Evolutionary conservation across 345 rosid genomes (phyloP).

Genomic region (Heritiera littoralis): DNA sequence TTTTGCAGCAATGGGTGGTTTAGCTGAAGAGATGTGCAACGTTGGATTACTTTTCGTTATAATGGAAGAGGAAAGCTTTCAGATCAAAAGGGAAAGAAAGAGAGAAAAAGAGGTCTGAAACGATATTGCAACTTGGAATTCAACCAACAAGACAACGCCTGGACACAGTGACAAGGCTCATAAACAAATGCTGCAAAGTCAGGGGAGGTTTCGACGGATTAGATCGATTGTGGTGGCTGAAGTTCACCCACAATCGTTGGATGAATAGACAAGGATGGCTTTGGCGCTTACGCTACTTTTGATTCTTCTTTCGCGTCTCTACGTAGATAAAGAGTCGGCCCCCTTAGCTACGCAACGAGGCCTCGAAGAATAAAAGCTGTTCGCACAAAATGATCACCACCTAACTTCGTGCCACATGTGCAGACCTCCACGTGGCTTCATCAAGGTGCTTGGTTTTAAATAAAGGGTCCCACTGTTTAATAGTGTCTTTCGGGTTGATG

Average conservation of each 20-base stretch:
- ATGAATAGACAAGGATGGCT: constrained; percentile 36
- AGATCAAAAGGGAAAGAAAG: background rate
- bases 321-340: constrained; percentile 28
- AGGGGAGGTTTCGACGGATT: constrained; percentile 23
- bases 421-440: constrained; percentile 7
- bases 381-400: constrained; percentile 18
- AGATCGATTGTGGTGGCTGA: constrained; percentile 44
- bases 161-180: constrained; percentile 29
- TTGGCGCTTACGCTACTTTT: constrained; percentile 52
- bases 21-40: background rate
- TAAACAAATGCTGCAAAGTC: constrained; percentile 29
- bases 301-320: constrained; percentile 32
- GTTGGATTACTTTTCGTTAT: background rate
- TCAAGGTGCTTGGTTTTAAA: background rate
- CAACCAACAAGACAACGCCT: constrained; percentile 39
- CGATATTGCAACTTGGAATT: constrained; percentile 40
- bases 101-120: background rate
- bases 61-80: background rate
- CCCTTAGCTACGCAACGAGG: constrained; percentile 21
- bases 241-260: constrained; percentile 26
- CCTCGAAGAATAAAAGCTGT: constrained; percentile 16
- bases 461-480: background rate
- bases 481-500: constrained; percentile 3
- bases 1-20: constrained; percentile 18
- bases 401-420: constrained; percentile 14